Conservation (phyloP, 2,329 filamentous ascomycete species). For the Cytospora chrysosperma region DNA sequence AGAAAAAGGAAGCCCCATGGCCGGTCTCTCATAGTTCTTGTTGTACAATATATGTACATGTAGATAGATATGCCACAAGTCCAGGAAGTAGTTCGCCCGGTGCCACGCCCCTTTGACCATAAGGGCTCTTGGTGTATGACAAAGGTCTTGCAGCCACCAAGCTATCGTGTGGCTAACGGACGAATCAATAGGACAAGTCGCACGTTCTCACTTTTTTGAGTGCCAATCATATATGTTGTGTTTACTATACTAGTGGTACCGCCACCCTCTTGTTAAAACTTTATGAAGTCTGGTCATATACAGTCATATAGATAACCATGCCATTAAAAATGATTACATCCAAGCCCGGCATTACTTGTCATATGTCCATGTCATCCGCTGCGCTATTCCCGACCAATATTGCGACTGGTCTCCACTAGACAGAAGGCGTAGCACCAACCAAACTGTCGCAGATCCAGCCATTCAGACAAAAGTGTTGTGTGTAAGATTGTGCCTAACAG, state of each 20-base stretch:
- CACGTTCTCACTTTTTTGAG: neutral
- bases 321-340: neutral
- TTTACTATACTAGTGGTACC: too few species aligned
- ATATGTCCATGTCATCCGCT: neutral
- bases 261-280: too few species aligned
- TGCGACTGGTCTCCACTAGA: neutral
- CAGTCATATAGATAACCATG: neutral
- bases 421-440: conserved; percentile 4
- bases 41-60: neutral
- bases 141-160: conserved; percentile 16
- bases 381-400: neutral
- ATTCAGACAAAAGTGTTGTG: conserved; percentile 9
- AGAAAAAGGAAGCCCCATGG: neutral
- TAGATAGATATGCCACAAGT: conserved; percentile 8
- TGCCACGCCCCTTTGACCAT: neutral
- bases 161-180: neutral
- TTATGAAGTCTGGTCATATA: neutral
- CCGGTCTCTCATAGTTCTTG: too few species aligned
- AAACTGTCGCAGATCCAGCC: neutral
- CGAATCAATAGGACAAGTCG: neutral
- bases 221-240: too few species aligned
- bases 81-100: neutral
- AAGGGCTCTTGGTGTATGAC: conserved; percentile 14
- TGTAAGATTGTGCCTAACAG: conserved; percentile 19
- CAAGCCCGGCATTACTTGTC: neutral